Base-by-base conservation (phyloP, 257 asterid species). In the Paraleonurus japonicus region DNA sequence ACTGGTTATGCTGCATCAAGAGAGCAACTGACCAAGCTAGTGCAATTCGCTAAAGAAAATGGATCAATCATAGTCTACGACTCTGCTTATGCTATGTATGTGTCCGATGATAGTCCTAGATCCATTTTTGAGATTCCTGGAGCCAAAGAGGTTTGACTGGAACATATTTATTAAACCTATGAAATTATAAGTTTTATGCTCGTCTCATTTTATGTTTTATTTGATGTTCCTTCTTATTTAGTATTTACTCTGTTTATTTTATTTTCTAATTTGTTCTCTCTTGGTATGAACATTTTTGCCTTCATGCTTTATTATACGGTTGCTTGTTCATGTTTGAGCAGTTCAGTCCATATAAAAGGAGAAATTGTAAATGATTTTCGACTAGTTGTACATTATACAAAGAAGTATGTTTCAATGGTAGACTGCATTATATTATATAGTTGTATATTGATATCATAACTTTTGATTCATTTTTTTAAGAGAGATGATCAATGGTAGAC, bases 51-150 rank as follows among this genome's bases (percentile, higher is more conserved):
- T 43, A 91, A 89, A 83, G 81, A 85, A 69, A 94, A 94, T 78
- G 99, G 98, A 20, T 94, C 99, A 10, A 89, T 94, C 82, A 82
- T 94, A 47, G 88, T 92, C 72, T 92, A 86, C 73, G 99, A 94
- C 85, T 94, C 99, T 63, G 98, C 98, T n/a, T 95, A 95, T 83
- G 98, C 98, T 15, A 85, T 89, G 99, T 95, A 95, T 35, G 89
- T 91, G 67, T 86, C 98, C 6, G 99, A 94, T 63, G 91, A 91
- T 70, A 86, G 91, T 72, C 98, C 99, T 1, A 81, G 81, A 79
- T 92, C 99, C 70, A 88, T 95, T 69, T 92, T 88, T 70, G 99
- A 89, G 80, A 95, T 92, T 81, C 99, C 98, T 61, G 97, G 98
- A 72, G 99, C 97, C 70, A 88, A 85, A 86, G 97, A 89, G 96